Conservation (phyloP, 805 yeast genomes). For the Yueomyces sinensis region DNA sequence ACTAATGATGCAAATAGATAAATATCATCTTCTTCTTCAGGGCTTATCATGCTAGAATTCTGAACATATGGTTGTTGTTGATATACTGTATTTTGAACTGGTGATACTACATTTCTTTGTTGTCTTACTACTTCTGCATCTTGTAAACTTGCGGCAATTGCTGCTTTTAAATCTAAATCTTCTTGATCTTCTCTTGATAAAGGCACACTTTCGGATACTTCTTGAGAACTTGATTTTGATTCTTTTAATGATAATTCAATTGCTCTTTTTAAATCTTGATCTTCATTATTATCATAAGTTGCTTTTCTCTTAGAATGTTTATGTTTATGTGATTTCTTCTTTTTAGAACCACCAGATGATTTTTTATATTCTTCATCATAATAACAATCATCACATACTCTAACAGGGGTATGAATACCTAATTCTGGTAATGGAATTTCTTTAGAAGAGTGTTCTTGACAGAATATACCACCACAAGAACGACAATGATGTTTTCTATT, state of each 20-base stretch:
- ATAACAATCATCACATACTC: conserved; percentile 88
- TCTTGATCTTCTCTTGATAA: conserved; percentile 36
- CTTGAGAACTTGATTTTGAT: conserved; percentile 14
- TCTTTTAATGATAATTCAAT: conserved; percentile 69
- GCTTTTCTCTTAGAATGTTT: conserved; percentile 15
- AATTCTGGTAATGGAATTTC: conserved; percentile 59
- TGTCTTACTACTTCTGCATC: conserved; percentile 41
- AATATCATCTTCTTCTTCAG: conserved; percentile 57
- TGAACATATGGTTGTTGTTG: conserved; percentile 4
- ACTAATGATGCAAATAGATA: conserved; percentile 58
- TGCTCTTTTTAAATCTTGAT: conserved; percentile 66
- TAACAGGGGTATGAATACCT: conserved; percentile 78
- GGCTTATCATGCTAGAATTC: conserved; percentile 23
- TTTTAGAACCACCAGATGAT: conserved; percentile 8
- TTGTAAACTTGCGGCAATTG: conserved; percentile 79
- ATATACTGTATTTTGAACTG: conserved; percentile 3
- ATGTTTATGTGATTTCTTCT: conserved; percentile 9
- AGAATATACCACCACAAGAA: conserved; percentile 90
- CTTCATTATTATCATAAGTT: conserved; percentile 64
- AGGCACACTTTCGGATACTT: conserved; percentile 8
- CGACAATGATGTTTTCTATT: conserved; percentile 95
- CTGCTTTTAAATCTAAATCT: conserved; percentile 84
- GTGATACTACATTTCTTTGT: conserved; percentile 18
- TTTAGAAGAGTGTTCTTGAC: conserved; percentile 75
- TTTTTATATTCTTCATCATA: conserved; percentile 39